A percentile compares a stretch with the other conserved stretches of the same genome.
Evolutionary conservation across 148 eudicot genomes (phyloP).

Genomic region (Mesembryanthemum crystallinum): DNA sequence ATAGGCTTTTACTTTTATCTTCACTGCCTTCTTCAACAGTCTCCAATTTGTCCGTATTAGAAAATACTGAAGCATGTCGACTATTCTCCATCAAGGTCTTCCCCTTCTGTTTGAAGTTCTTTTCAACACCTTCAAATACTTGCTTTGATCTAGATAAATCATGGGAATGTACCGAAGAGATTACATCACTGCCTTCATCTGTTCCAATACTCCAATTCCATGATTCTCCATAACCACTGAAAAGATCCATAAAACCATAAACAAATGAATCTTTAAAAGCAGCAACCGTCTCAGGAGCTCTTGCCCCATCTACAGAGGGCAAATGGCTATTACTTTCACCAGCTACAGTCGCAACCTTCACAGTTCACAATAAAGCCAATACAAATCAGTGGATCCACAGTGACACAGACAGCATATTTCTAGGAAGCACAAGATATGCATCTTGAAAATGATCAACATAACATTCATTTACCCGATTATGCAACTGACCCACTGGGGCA

Average conservation of each 20-base stretch:
- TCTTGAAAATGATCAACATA: not conserved
- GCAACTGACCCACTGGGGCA: conserved; percentile 48
- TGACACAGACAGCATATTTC: conserved; percentile 19
- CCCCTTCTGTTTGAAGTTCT: conserved; percentile 52
- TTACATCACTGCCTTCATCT: conserved; percentile 42
- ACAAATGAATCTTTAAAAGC: conserved; percentile 57
- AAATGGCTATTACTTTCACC: conserved; percentile 33
- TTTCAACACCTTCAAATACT: conserved; percentile 48
- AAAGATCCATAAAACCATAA: conserved; percentile 79
- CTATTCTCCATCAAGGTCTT: conserved; percentile 45
- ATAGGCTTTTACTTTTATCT: conserved; percentile 42
- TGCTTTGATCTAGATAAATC: conserved; percentile 39
- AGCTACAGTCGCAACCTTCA: conserved; percentile 41
- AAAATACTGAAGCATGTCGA: conserved; percentile 32
- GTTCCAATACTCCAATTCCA: conserved; percentile 70
- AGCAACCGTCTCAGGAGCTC: conserved; percentile 34
- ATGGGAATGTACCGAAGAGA: conserved; percentile 38
- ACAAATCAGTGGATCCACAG: conserved; percentile 21
- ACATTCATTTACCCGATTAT: conserved; percentile 43
- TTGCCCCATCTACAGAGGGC: conserved; percentile 37
- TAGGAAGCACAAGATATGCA: not conserved
- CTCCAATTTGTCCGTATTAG: conserved; percentile 38
- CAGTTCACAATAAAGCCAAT: conserved; percentile 21
- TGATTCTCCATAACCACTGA: conserved; percentile 81
- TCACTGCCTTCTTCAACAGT: conserved; percentile 65